phyloP scores from a whole-genome alignment of 1,139 yeast species.

The Torulaspora globosa region DNA sequence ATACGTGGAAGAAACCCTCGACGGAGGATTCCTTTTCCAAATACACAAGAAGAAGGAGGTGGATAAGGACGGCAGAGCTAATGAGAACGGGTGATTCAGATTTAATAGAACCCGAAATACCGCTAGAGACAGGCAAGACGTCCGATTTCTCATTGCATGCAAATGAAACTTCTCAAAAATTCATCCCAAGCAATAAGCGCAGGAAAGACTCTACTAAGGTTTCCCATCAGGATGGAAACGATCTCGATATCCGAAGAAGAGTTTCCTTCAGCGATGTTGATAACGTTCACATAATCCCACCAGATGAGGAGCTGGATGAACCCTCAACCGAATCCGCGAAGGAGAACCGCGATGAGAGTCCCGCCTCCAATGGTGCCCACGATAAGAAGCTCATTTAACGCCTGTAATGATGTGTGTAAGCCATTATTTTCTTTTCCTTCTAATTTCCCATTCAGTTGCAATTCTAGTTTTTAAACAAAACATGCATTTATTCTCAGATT shows the following conservation, averaged over 20 bases:
- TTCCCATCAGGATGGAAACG: constrained; percentile 10
- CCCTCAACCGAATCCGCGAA: constrained; percentile 3
- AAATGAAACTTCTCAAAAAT: neutral
- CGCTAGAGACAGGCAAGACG: constrained; percentile 3
- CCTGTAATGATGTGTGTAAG: neutral
- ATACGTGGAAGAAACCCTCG: constrained; percentile 89
- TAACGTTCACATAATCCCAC: constrained; percentile 31
- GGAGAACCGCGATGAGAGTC: constrained; percentile 5
- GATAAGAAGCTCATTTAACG: constrained; percentile 4
- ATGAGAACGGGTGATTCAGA: constrained; percentile 36
- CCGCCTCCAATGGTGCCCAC: neutral
- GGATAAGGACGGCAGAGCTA: constrained; percentile 93
- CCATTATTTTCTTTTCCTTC: neutral
- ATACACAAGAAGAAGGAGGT: constrained; percentile 89
- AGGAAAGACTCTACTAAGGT: constrained; percentile 1
- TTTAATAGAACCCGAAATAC: constrained; percentile 4
- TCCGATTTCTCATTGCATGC: constrained; percentile 4
- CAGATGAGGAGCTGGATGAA: constrained; percentile 13
- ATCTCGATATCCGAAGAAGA: constrained; percentile 20
- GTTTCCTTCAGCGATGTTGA: constrained; percentile 33
- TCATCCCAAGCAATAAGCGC: constrained; percentile 2
- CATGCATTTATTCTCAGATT: constrained; percentile 22
- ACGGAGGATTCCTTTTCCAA: constrained; percentile 85
- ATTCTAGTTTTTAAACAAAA: constrained; percentile 9
- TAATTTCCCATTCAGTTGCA: neutral